These are phyloP conservation scores for Butyriboletus regius DNA, from an alignment of 1,284 basidiomycete genomes.

Conservation along the genomic window DNA sequence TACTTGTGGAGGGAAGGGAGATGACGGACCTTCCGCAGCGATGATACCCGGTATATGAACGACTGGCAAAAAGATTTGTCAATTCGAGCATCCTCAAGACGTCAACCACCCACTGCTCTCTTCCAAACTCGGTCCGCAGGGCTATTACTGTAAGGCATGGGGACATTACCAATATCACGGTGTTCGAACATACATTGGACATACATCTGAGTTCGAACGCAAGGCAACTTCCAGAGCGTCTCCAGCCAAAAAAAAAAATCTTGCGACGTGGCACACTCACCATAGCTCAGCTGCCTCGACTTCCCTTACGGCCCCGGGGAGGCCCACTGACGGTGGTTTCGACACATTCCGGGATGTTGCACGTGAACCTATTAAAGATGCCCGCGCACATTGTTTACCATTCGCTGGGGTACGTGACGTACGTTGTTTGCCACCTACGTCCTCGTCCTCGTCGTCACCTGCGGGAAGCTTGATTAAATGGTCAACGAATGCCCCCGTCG, in stretches of 20 bases:
- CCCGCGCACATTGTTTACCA: not conserved
- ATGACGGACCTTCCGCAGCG: conserved; percentile 13
- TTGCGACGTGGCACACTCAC: conserved; percentile 1
- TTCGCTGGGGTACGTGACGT: not conserved
- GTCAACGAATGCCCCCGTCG: conserved; percentile 17
- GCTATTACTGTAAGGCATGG: too few relatives aligned
- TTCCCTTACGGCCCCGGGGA: conserved; percentile 13
- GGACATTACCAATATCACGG: not conserved
- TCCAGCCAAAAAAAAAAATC: not conserved
- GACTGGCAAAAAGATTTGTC: too few relatives aligned
- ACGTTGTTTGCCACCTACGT: not conserved
- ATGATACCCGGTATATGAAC: conserved; percentile 13
- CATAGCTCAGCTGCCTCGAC: conserved; percentile 18
- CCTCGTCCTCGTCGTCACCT: conserved; percentile 7
- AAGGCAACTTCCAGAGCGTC: conserved; percentile 4
- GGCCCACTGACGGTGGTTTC: conserved; percentile 5
- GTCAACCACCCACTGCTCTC: too few relatives aligned
- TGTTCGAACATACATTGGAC: not conserved
- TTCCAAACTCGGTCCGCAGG: too few relatives aligned
- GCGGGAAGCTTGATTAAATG: conserved; percentile 21
- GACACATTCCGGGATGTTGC: conserved; percentile 3
- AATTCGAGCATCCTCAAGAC: too few relatives aligned
- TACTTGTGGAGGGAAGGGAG: not conserved
- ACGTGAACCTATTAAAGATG: not conserved
- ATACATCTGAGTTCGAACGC: conserved; percentile 4